Evolutionary conservation across 108 stramenopile genomes (phyloP).

Genomic region (Asterionellopsis glacialis): DNA sequence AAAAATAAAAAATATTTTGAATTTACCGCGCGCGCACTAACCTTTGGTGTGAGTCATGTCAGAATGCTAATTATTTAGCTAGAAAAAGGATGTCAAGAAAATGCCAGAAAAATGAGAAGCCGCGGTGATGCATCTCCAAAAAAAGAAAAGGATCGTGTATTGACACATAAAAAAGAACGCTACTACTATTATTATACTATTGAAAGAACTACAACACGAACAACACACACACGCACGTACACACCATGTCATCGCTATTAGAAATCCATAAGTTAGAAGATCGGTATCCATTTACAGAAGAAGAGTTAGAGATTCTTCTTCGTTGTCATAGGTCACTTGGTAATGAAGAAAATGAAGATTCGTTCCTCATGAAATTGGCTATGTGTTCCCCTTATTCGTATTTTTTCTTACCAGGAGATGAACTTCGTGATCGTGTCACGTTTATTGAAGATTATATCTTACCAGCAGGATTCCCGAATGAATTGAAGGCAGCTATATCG

Average conservation of each 20-base stretch:
- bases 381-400: constrained; percentile 38
- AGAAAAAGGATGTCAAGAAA: not conserved
- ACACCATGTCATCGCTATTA: not conserved
- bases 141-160: no score
- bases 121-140: not conserved
- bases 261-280: constrained; percentile 38
- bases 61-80: no score
- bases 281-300: constrained; percentile 41
- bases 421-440: constrained; percentile 34
- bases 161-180: no score
- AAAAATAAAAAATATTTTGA: no score
- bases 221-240: no score
- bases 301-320: constrained; percentile 46
- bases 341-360: constrained; percentile 21
- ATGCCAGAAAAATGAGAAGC: not conserved
- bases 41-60: no score
- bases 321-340: constrained; percentile 34
- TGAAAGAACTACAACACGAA: no score
- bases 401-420: constrained; percentile 51
- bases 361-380: constrained; percentile 42
- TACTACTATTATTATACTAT: no score
- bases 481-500: constrained; percentile 22
- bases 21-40: no score
- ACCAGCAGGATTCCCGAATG: constrained; percentile 35
- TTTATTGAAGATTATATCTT: constrained; percentile 36